phyloP scores from a whole-genome alignment of 2,329 filamentous ascomycete species.

The Penicillium sp. region DNA sequence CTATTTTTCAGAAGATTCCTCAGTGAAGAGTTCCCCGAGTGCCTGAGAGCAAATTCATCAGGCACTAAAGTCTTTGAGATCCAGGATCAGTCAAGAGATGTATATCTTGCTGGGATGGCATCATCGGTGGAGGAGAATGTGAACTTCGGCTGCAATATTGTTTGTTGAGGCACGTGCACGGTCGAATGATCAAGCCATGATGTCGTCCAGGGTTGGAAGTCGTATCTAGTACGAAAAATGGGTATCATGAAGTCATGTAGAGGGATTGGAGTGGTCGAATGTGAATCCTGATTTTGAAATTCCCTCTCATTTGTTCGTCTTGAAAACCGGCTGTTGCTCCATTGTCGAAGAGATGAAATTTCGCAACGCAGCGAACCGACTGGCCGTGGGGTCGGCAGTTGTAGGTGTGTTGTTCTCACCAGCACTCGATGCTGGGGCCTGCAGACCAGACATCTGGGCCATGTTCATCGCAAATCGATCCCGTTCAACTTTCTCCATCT shows the following conservation, averaged over 20 bases:
- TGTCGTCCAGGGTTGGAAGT: not conserved
- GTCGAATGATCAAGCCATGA: not conserved
- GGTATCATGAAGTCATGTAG: not conserved
- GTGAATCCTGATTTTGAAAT: not conserved
- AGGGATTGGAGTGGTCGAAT: not conserved
- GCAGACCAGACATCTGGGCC: constrained; percentile 64
- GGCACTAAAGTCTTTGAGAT: not conserved
- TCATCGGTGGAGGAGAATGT: not conserved
- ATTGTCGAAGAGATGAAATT: constrained; percentile 83
- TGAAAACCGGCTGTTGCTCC: constrained; percentile 82
- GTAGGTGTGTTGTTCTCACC: constrained; percentile 13
- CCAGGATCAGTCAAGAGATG: not conserved
- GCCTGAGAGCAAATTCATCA: not conserved
- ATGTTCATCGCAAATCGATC: constrained; percentile 81
- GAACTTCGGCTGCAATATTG: not conserved
- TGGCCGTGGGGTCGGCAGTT: constrained; percentile 47
- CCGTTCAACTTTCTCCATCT: constrained; percentile 76
- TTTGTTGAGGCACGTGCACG: not conserved
- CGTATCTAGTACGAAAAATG: not conserved
- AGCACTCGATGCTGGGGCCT: constrained; percentile 22
- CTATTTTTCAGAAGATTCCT: not conserved
- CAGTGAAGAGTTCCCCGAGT: not conserved
- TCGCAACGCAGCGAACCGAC: constrained; percentile 78
- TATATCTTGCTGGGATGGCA: not conserved
- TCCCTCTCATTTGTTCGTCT: constrained; percentile 30